Percentiles rank a stretch among this genome's conserved stretches.
Evolutionary conservation across 2,329 filamentous ascomycete species (phyloP).

Genomic region (Sclerotinia glacialis): DNA sequence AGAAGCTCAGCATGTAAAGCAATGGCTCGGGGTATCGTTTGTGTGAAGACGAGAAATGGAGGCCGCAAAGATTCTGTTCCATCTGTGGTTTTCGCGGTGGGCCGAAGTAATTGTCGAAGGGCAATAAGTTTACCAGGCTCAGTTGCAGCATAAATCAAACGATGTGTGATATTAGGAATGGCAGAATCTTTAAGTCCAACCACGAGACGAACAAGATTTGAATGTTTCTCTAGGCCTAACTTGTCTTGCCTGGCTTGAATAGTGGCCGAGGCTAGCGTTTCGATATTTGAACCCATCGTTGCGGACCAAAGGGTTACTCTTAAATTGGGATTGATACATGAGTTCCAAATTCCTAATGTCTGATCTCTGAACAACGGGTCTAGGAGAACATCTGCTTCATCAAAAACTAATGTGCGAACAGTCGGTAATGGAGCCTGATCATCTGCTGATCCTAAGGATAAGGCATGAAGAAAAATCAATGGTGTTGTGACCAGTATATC

Average conservation of each 20-base stretch:
- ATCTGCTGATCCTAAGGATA: constrained; percentile 49
- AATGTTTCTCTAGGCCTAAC: constrained; percentile 41
- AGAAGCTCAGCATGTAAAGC: constrained; percentile 86
- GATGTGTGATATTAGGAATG: constrained; percentile 87
- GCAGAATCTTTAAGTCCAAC: constrained; percentile 97
- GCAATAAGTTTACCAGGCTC: constrained; percentile 92
- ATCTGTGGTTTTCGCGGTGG: constrained; percentile 57
- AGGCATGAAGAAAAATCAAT: constrained; percentile 70
- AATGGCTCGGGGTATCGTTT: constrained; percentile 87
- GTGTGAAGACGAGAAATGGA: constrained; percentile 92
- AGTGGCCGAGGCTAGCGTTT: constrained; percentile 70
- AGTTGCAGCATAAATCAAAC: constrained; percentile 84
- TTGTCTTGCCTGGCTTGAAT: constrained; percentile 53
- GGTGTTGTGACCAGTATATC: constrained; percentile 82
- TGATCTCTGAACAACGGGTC: constrained; percentile 89
- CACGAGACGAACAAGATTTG: constrained; percentile 74
- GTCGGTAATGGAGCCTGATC: constrained; percentile 56
- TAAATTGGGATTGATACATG: constrained; percentile 68
- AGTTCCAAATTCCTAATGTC: constrained; percentile 78
- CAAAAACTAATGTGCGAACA: constrained; percentile 74
- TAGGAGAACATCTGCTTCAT: constrained; percentile 93
- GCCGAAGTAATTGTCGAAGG: constrained; percentile 83
- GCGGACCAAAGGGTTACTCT: constrained; percentile 88
- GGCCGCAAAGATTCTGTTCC: constrained; percentile 58
- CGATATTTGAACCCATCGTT: constrained; percentile 92